phyloP scores from a whole-genome alignment of 1,139 yeast species.

The Arxiozyma telluris region DNA sequence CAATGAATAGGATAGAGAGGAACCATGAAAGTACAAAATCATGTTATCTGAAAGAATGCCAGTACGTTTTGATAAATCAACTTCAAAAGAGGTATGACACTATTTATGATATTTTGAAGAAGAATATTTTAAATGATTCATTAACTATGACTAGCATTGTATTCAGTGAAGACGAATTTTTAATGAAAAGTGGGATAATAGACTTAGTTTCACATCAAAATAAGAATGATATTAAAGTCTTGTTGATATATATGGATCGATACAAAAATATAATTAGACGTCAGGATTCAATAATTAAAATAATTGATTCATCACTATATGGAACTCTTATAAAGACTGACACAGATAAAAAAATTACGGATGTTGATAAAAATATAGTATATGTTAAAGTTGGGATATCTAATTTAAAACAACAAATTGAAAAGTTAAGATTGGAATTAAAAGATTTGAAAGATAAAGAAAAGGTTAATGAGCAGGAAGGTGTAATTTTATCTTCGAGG shows the following conservation, averaged over 20 bases:
- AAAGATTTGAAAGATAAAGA: conserved; percentile 9
- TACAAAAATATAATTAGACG: conserved; percentile 14
- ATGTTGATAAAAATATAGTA: conserved; percentile 28
- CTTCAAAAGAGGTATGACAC: conserved; percentile 11
- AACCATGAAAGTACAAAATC: conserved; percentile 4
- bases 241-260: conserved; percentile 16
- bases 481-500: conserved; percentile 9
- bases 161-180: conserved; percentile 17
- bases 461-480: conserved; percentile 4
- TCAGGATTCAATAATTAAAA: conserved; percentile 15
- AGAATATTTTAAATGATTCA: conserved; percentile 13
- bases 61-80: conserved; percentile 12
- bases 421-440: conserved; percentile 12
- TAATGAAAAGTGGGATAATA: conserved; percentile 9
- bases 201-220: background rate
- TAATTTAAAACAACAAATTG: conserved; percentile 13
- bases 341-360: conserved; percentile 20
- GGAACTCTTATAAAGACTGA: conserved; percentile 2
- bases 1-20: conserved; percentile 11
- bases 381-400: conserved; percentile 24
- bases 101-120: conserved; percentile 10
- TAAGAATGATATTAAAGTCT: conserved; percentile 7
- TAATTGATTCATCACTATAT: conserved; percentile 11
- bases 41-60: conserved; percentile 17
- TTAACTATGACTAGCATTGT: conserved; percentile 20